Evolutionary conservation across 768 basidiomycete species (phyloP), one percentile per base, ranked within the genome.

Genomic region (Podaxis rugospora): DNA sequence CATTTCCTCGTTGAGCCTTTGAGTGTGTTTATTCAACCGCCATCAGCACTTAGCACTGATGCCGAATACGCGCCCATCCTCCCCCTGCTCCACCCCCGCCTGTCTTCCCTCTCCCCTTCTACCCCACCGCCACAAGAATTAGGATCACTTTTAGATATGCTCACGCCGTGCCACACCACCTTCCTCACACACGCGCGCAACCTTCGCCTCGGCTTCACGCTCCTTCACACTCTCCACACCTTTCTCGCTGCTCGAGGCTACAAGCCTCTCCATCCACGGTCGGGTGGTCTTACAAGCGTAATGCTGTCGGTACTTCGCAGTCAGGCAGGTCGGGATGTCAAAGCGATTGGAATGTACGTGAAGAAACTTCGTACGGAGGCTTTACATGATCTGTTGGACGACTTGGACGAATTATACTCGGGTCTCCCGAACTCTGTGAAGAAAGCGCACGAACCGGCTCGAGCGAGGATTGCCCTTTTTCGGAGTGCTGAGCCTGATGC

Each of bases 1-100:
- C 90, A 93, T 69, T 90, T 89, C 64, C 78, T 70, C 35, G 59
- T 79, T 27, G 83, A 89, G 25, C 84, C 86, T 0, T 70, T 90
- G 13, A 76, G 81, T 2, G 52, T 79, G 6, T 72, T 87, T 14
- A 68, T 75, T 5, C 69, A 70, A 23, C 59, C 59, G 16, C 52
- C 52, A 3, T 5, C 42, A 25, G 32, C 32, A 7, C 36, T 55
- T 35, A 6, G 44, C 42, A 54, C 51, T 4, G 44, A 46, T n/a
- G 21, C 42, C 5, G 21, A 32, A 3, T 61, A 61, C 35, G 14
- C 21, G 4, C 44, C 52, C 1, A 28, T 55, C 14, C 35, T 61
- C 52, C 10, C 42, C 11, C 18, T 39, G 3, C 25, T 61, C 1
- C 14, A 14, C n/a, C 49, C 59, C 13, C 59, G 59, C 13, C 23